A percentile compares a stretch with the other conserved stretches of the same genome.
These are phyloP conservation scores for Lepidium aucheri DNA, from an alignment of 345 rosid species.

Conservation along the genomic window DNA sequence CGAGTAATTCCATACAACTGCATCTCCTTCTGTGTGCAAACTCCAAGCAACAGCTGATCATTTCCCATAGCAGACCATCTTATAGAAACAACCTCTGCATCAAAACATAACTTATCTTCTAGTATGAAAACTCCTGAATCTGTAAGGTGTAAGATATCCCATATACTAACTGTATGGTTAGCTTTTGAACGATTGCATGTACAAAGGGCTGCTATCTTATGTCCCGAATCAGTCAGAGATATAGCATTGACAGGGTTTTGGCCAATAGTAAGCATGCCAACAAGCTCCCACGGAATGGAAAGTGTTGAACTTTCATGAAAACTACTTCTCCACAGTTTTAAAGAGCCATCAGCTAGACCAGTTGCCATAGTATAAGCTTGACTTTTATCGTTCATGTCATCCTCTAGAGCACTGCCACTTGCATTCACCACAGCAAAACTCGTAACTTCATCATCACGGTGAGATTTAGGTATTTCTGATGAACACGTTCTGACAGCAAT, in stretches of 20 bases:
- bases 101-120: slow-evolving; percentile 50
- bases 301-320: slow-evolving; percentile 30
- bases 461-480: slow-evolving; percentile 57
- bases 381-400: slow-evolving; percentile 23
- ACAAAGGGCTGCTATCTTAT: slow-evolving; percentile 58
- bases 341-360: slow-evolving; percentile 67
- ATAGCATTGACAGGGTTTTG: slow-evolving; percentile 49
- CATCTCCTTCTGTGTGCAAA: slow-evolving; percentile 62
- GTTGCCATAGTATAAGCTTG: slow-evolving; percentile 73
- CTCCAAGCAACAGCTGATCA: slow-evolving; percentile 63
- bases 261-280: slow-evolving; percentile 55
- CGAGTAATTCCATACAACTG: slow-evolving; percentile 48
- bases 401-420: slow-evolving; percentile 24
- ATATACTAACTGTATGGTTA: slow-evolving; percentile 38
- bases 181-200: slow-evolving; percentile 28
- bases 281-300: slow-evolving; percentile 53
- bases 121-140: slow-evolving; percentile 57
- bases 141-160: slow-evolving; percentile 50
- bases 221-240: slow-evolving; percentile 56
- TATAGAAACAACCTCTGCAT: slow-evolving; percentile 42
- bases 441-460: slow-evolving; percentile 39
- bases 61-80: slow-evolving; percentile 64
- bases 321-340: slow-evolving; percentile 75
- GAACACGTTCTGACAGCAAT: slow-evolving; percentile 50
- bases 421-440: slow-evolving; percentile 62